Evolutionary conservation across 2,329 filamentous ascomycete genomes (phyloP).

Genomic region (Drechslerella coelobrocha): DNA sequence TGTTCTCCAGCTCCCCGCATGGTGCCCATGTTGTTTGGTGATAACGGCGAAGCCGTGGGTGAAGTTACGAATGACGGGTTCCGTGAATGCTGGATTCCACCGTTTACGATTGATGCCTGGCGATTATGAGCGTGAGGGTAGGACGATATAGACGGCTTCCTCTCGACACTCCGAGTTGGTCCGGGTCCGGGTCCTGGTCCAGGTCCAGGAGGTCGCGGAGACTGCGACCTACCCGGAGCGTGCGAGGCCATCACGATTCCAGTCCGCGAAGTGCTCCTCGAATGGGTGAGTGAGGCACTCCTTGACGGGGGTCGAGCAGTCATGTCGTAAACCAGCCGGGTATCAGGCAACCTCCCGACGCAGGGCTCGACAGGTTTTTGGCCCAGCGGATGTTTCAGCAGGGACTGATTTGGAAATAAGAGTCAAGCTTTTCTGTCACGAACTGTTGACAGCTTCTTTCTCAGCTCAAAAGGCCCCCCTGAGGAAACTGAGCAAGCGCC

Average conservation of each 20-base stretch:
- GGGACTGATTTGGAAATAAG: constrained; percentile 35
- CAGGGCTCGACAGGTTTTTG: constrained; percentile 25
- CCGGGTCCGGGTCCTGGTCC: constrained; percentile 16
- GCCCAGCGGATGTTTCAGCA: constrained; percentile 46
- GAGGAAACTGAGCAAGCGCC: constrained; percentile 18
- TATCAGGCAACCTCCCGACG: constrained; percentile 26
- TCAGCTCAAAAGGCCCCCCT: constrained; percentile 18
- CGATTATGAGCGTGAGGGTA: constrained; percentile 81
- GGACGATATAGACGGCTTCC: constrained; percentile 49
- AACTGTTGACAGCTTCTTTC: constrained; percentile 36
- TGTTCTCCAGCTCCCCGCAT: constrained; percentile 52
- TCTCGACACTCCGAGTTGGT: constrained; percentile 29
- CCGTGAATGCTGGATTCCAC: constrained; percentile 80
- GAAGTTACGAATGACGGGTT: constrained; percentile 55
- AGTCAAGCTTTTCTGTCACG: constrained; percentile 30
- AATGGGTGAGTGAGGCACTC: constrained; percentile 49
- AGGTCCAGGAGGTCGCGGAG: constrained; percentile 47
- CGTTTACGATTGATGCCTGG: constrained; percentile 96
- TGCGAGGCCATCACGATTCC: constrained; percentile 46
- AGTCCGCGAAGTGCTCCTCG: constrained; percentile 46
- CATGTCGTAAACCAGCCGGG: constrained; percentile 41
- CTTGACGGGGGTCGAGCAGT: constrained; percentile 46
- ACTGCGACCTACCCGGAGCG: constrained; percentile 44
- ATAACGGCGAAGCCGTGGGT: constrained; percentile 54
- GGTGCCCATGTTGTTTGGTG: constrained; percentile 49